Evolutionary conservation across 768 basidiomycete species (phyloP).

Genomic region (Macrolepiota fuliginosa): DNA sequence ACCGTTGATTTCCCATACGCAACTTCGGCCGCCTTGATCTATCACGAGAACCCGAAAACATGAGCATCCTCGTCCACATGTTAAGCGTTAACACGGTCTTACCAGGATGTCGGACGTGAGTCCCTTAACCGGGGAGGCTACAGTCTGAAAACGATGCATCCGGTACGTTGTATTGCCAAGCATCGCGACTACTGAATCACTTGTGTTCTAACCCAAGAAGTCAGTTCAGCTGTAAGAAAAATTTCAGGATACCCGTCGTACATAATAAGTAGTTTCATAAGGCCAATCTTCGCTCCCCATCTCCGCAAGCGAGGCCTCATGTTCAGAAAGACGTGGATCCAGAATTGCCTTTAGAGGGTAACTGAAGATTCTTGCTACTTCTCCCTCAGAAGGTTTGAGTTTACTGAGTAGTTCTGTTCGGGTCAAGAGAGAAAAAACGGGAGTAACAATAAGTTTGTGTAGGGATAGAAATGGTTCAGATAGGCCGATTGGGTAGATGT

Average conservation of each 20-base stretch:
- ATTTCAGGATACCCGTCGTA: conserved; percentile 33
- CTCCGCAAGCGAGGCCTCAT: conserved; percentile 45
- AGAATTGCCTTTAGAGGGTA: conserved; percentile 75
- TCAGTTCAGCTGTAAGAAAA: neutral
- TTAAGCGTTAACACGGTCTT: conserved; percentile 20
- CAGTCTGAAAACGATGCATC: conserved; percentile 81
- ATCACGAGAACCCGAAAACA: neutral
- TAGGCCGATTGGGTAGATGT: conserved; percentile 57
- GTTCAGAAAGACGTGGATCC: conserved; percentile 50
- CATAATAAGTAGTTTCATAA: conserved; percentile 71
- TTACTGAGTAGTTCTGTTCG: conserved; percentile 46
- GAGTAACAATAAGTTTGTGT: conserved; percentile 71
- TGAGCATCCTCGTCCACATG: neutral
- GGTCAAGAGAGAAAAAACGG: conserved; percentile 71
- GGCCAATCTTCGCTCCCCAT: conserved; percentile 75
- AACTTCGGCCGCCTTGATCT: conserved; percentile 65
- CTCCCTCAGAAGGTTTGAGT: conserved; percentile 55
- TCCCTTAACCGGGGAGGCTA: conserved; percentile 80
- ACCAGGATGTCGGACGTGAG: conserved; percentile 83
- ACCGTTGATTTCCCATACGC: conserved; percentile 13
- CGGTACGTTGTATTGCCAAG: conserved; percentile 59
- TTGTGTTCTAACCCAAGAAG: conserved; percentile 37
- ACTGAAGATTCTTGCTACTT: conserved; percentile 79
- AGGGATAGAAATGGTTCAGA: conserved; percentile 69
- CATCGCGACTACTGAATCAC: conserved; percentile 47